Percentiles rank a stretch among this genome's conserved stretches.
Evolutionary conservation across 768 basidiomycete species (phyloP).

Genomic region (Kwoniella heveanensis): DNA sequence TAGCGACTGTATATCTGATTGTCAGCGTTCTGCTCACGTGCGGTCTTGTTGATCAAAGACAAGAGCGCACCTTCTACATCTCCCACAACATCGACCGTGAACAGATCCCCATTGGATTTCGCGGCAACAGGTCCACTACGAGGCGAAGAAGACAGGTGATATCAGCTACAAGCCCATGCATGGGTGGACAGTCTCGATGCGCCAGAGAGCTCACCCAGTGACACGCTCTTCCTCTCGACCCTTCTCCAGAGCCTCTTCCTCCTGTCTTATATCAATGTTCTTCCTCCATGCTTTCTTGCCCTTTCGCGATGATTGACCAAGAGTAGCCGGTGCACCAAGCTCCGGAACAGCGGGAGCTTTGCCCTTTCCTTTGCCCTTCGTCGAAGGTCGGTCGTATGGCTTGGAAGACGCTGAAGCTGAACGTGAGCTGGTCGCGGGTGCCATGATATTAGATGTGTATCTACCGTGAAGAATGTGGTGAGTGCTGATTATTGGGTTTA

Average conservation of each 20-base stretch:
- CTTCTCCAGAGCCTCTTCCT: constrained; percentile 74
- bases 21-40: too few species aligned
- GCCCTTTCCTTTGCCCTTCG: constrained; percentile 18
- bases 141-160: background rate
- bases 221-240: constrained; percentile 78
- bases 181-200: background rate
- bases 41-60: too few species aligned
- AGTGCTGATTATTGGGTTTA: too few species aligned
- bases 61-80: constrained; percentile 67
- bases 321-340: constrained; percentile 57
- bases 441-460: background rate
- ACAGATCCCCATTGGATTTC: constrained; percentile 67
- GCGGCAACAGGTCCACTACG: constrained; percentile 7
- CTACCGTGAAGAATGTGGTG: too few species aligned
- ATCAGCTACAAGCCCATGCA: background rate
- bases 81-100: constrained; percentile 76
- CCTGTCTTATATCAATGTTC: constrained; percentile 79
- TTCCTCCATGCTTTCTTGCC: constrained; percentile 94
- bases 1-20: constrained; percentile 32
- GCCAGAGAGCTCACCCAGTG: constrained; percentile 64
- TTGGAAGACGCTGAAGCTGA: constrained; percentile 3
- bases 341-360: constrained; percentile 13
- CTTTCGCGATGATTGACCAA: constrained; percentile 72
- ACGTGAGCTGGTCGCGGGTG: background rate
- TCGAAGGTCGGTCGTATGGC: constrained; percentile 20